Evolutionary conservation across 805 yeast species (phyloP), one percentile per base, ranked within the genome.

Genomic region (Monosporozyma aerobia): DNA sequence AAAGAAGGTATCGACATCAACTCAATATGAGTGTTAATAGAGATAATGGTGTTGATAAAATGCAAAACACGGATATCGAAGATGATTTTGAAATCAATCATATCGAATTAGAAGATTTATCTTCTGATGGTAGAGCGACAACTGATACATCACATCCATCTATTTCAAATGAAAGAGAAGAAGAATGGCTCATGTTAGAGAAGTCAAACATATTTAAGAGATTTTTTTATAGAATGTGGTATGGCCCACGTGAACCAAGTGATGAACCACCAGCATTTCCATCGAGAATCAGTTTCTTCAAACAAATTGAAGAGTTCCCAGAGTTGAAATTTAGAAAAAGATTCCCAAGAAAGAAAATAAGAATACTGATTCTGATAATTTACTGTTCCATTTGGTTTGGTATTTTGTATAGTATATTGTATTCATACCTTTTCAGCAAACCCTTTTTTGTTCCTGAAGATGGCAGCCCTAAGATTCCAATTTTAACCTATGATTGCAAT

Each of bases 311-410:
- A 50, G 62, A 59, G 2, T 64, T 76, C 40, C 85, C 86, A 0
- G 54, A 51, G 16, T 46, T 54, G 2, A 63, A 59, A 40, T 65
- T 80, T 27, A 57, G 65, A 51, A 44, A 55, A 44, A 29, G 62
- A 64, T 29, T 60, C 67, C 29, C 72, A 69, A 56, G 8, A 3
- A 33, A n/a, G 56, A 60, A 37, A 45, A 63, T 44, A 59, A 71
- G 63, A 51, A n/a, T 68, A 1, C 58, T 68, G 0, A 44, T 73
- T 1, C 57, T 78, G 11, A 52, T 65, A 0, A 51, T 67, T 2
- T 81, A 80, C 63, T 69, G 75, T 44, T 14, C 69, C 0, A 49
- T 78, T 25, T 81, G 87, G 87, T 57, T 71, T 37, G 62, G 71
- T 1, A 46, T 76, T 1, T 57, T 73, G 39, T 68, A 68, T 55